A percentile compares a stretch with the other conserved stretches of the same genome.
Evolutionary conservation across 1,284 basidiomycete genomes (phyloP).

Genomic region (Pseudozyma sp.): DNA sequence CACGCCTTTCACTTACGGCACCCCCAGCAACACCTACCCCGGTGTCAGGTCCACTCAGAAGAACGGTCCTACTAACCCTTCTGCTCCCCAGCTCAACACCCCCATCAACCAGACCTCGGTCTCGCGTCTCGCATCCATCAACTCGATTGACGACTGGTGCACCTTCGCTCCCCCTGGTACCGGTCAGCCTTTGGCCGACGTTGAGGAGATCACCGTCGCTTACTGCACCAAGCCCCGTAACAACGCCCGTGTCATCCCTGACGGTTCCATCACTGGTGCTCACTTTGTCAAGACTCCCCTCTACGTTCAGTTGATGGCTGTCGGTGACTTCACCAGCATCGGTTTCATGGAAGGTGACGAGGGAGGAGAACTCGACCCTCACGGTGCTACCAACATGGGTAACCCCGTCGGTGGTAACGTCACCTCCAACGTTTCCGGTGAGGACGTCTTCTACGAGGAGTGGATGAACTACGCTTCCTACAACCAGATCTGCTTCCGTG

Average conservation of each 20-base stretch:
- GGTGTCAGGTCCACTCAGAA: conserved; percentile 54
- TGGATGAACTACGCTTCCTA: conserved; percentile 70
- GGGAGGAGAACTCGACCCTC: conserved; percentile 68
- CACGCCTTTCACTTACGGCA: conserved; percentile 62
- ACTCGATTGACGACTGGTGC: conserved; percentile 68
- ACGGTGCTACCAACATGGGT: conserved; percentile 69
- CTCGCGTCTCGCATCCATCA: conserved; percentile 65
- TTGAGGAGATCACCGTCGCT: conserved; percentile 78
- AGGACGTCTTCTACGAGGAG: conserved; percentile 72
- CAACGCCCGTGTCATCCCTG: conserved; percentile 68
- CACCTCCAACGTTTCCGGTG: conserved; percentile 72
- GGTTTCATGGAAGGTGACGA: conserved; percentile 56
- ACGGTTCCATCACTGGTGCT: conserved; percentile 65
- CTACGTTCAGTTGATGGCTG: conserved; percentile 72
- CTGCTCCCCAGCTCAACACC: conserved; percentile 57
- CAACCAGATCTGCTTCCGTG: conserved; percentile 67
- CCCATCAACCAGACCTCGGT: conserved; percentile 66
- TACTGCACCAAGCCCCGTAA: conserved; percentile 76
- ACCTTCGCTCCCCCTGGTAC: conserved; percentile 69
- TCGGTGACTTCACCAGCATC: conserved; percentile 68
- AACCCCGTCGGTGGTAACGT: conserved; percentile 74
- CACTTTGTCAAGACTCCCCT: conserved; percentile 68
- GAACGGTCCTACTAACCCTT: conserved; percentile 65
- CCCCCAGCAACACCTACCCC: conserved; percentile 45
- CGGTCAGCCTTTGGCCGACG: conserved; percentile 74